Conservation (phyloP, 805 yeast species). For the Candida anglica region DNA sequence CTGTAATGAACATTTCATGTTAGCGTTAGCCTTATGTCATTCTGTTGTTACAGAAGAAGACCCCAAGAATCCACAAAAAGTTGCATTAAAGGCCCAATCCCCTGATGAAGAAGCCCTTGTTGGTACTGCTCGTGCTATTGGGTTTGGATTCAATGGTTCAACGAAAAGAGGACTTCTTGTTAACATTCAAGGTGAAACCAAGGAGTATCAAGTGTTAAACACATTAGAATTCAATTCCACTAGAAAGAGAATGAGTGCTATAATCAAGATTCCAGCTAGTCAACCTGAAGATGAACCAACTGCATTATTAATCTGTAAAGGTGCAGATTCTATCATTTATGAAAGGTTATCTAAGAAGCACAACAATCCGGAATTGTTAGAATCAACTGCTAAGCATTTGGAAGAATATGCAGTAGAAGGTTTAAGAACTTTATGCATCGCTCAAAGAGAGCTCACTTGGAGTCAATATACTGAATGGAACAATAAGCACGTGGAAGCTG, state of each 20-base stretch:
- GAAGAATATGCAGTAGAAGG: conserved; percentile 84
- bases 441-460: conserved; percentile 65
- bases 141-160: conserved; percentile 61
- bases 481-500: conserved; percentile 56
- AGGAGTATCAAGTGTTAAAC: conserved; percentile 69
- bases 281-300: conserved; percentile 36
- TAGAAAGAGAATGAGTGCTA: conserved; percentile 84
- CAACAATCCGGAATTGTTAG: conserved; percentile 48
- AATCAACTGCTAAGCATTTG: conserved; percentile 65
- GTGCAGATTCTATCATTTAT: conserved; percentile 80
- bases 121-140: conserved; percentile 75
- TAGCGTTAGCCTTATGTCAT: conserved; percentile 73
- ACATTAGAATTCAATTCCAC: conserved; percentile 78
- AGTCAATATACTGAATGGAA: conserved; percentile 61
- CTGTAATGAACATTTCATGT: conserved; percentile 70
- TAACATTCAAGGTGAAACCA: conserved; percentile 64
- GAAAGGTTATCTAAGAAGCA: conserved; percentile 48
- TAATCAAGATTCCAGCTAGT: conserved; percentile 61
- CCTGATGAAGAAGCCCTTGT: conserved; percentile 89
- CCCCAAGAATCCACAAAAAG: conserved; percentile 52
- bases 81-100: conserved; percentile 68
- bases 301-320: conserved; percentile 72
- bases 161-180: conserved; percentile 67
- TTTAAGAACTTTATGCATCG: conserved; percentile 75
- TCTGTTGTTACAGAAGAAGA: conserved; percentile 70